phyloP scores from a whole-genome alignment of 129 eudicot species.

The Solidago caesia region DNA sequence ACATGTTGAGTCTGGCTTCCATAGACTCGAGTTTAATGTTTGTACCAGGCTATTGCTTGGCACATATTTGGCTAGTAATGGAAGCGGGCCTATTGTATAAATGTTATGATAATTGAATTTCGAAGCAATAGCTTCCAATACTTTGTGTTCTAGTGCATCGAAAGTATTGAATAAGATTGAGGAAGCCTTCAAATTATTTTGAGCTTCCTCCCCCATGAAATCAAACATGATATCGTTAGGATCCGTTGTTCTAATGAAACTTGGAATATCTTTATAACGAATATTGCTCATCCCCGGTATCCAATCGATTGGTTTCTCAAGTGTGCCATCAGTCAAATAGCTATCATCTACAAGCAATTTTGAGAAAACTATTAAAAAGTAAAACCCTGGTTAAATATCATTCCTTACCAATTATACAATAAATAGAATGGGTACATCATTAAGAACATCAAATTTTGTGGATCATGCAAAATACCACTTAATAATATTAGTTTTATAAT shows the following conservation, averaged over 20 bases:
- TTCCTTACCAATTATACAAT: background rate
- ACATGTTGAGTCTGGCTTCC: constrained; percentile 58
- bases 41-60: constrained; percentile 27
- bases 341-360: constrained; percentile 42
- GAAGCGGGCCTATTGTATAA: constrained; percentile 66
- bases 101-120: constrained; percentile 47
- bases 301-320: constrained; percentile 52
- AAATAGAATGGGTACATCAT: too few species aligned
- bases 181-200: constrained; percentile 41
- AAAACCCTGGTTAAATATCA: background rate
- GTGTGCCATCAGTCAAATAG: constrained; percentile 57
- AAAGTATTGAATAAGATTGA: constrained; percentile 68
- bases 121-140: constrained; percentile 38
- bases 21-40: constrained; percentile 48
- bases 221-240: constrained; percentile 63
- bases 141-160: constrained; percentile 53
- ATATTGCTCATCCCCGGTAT: constrained; percentile 50
- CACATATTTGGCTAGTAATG: constrained; percentile 39
- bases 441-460: too few species aligned
- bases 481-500: too few species aligned
- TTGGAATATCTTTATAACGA: constrained; percentile 56
- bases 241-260: constrained; percentile 57
- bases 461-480: too few species aligned
- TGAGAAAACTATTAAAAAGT: too few species aligned
- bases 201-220: constrained; percentile 59